A percentile compares a stretch with the other conserved stretches of the same genome.
Evolutionary conservation across 768 basidiomycete genomes (phyloP).

Genomic region (Hericium alpestre): DNA sequence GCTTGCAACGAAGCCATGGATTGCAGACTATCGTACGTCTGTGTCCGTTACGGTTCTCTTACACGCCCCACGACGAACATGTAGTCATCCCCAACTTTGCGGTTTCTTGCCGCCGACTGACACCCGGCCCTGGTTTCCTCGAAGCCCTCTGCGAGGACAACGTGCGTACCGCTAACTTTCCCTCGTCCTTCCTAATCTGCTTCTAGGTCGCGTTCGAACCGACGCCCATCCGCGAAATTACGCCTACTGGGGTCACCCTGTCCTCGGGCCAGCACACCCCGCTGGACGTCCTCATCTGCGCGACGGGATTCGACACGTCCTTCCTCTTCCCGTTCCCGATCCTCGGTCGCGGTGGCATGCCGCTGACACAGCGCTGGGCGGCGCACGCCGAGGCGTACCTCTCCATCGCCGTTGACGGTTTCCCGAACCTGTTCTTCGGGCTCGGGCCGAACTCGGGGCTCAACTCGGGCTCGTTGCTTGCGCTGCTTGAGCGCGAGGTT

Average conservation of each 20-base stretch:
- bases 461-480: constrained; percentile 17
- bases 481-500: constrained; percentile 17
- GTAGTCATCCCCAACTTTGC: constrained; percentile 19
- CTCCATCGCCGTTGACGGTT: constrained; percentile 18
- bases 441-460: constrained; percentile 19
- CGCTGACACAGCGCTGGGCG: constrained; percentile 21
- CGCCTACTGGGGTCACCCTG: constrained; percentile 18
- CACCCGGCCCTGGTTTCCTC: constrained; percentile 23
- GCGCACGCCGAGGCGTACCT: constrained; percentile 20
- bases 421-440: constrained; percentile 19
- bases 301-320: constrained; percentile 20
- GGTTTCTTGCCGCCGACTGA: constrained; percentile 21
- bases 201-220: constrained; percentile 6
- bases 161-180: constrained; percentile 3
- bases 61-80: not conserved
- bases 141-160: constrained; percentile 20
- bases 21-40: constrained; percentile 13
- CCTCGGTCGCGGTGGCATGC: constrained; percentile 18
- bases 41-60: too few species aligned
- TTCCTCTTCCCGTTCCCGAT: constrained; percentile 15
- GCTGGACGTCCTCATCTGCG: constrained; percentile 23
- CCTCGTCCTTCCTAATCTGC: not conserved
- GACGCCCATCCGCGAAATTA: constrained; percentile 17
- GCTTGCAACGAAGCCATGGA: constrained; percentile 17
- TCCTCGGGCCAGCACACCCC: constrained; percentile 16